Evolutionary conservation across 192 early-diverging fungal species (phyloP).

Genomic region (Allomyces macrogynus): DNA sequence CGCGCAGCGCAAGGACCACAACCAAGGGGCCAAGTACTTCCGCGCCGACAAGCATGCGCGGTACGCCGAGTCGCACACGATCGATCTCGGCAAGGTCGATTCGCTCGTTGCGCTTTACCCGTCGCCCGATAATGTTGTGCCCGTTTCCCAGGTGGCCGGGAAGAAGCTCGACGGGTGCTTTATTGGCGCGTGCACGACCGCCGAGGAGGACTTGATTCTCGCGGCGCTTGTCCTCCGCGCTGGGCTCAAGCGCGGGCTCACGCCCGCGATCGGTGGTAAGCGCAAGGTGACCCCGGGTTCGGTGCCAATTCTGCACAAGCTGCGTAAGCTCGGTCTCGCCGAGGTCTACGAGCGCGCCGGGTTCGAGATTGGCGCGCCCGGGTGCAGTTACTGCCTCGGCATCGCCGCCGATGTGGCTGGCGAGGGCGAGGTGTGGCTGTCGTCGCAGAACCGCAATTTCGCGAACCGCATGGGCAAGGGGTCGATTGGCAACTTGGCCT

Average conservation of each 20-base stretch:
- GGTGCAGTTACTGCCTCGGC: slow-evolving; percentile 62
- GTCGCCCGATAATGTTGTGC: slow-evolving; percentile 54
- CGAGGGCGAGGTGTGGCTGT: slow-evolving; percentile 61
- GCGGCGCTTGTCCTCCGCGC: slow-evolving; percentile 52
- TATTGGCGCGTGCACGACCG: slow-evolving; percentile 65
- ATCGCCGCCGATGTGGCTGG: slow-evolving; percentile 56
- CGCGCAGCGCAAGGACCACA: slow-evolving; percentile 50
- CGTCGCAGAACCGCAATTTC: slow-evolving; percentile 69
- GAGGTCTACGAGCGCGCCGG: slow-evolving; percentile 55
- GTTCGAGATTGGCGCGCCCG: slow-evolving; percentile 51
- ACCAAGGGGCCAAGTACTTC: slow-evolving; percentile 49
- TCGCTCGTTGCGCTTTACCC: slow-evolving; percentile 49
- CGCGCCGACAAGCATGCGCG: slow-evolving; percentile 47
- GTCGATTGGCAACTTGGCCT: slow-evolving; percentile 54
- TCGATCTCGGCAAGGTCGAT: slow-evolving; percentile 48
- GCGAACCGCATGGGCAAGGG: slow-evolving; percentile 70
- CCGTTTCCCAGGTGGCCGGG: slow-evolving; percentile 28
- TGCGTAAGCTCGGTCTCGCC: slow-evolving; percentile 48
- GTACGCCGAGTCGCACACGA: slow-evolving; percentile 59
- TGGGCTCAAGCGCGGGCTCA: slow-evolving; percentile 46
- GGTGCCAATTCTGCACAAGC: slow-evolving; percentile 55
- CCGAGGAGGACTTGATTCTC: slow-evolving; percentile 62
- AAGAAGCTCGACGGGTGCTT: slow-evolving; percentile 59
- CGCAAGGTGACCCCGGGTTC: slow-evolving; percentile 58
- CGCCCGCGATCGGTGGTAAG: slow-evolving; percentile 34